Conservation (phyloP, 345 rosid species). For the Ricinus communis region DNA sequence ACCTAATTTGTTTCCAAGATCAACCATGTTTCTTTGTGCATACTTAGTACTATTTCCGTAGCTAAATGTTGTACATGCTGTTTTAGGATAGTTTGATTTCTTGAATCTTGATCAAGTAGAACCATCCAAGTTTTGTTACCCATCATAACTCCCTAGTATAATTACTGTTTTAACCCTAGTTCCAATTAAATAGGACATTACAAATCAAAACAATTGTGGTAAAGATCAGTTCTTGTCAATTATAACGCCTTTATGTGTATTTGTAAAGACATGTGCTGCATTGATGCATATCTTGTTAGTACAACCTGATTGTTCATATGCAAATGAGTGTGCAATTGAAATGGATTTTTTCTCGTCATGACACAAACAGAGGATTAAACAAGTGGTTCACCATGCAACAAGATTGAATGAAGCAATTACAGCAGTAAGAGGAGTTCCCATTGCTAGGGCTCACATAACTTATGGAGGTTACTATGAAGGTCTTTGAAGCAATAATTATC, state of each 20-base stretch:
- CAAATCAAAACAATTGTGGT: neutral
- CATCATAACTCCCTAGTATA: no score
- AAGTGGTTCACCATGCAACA: constrained; percentile 63
- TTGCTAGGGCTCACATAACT: constrained; percentile 68
- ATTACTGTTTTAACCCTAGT: neutral
- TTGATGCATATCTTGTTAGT: no score
- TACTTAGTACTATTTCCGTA: neutral
- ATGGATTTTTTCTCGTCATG: no score
- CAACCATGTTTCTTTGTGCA: neutral
- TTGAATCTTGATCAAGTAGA: no score
- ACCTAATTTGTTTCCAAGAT: neutral
- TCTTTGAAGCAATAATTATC: constrained; percentile 31
- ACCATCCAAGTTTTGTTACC: no score
- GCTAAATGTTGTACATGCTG: neutral
- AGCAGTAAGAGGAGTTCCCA: constrained; percentile 63
- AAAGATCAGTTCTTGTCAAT: neutral
- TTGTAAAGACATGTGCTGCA: no score
- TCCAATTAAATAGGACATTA: neutral
- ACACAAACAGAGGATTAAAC: constrained; percentile 78
- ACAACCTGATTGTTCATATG: no score
- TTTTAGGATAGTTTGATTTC: neutral
- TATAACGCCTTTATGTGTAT: no score
- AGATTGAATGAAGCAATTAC: constrained; percentile 69
- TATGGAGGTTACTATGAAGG: constrained; percentile 72
- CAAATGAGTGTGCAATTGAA: neutral